Base-by-base conservation (phyloP, 345 rosid genomes). In the Boechera retrofracta region DNA sequence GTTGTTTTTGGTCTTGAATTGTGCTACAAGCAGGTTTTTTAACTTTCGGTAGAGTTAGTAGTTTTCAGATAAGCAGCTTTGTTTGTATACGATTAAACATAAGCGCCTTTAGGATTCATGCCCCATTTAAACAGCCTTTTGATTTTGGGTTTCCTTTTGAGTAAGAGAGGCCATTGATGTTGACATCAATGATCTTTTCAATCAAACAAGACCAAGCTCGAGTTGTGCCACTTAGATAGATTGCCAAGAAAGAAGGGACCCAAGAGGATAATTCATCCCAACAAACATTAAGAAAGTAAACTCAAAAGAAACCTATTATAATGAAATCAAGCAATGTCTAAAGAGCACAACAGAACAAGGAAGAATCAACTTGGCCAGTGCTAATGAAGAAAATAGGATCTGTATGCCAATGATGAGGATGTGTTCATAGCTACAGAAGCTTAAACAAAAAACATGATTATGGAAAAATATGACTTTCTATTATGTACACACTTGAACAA, bases 71-170 rank as follows among this genome's bases (percentile, higher is more conserved):
- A 44, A 51, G 69, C 69, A 76, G 55, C 63, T 69, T 42, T 63
- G 64, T 62, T 69, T 71, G 76, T 77, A 71, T 63, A 70, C 76
- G 1, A 77, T 77, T 64, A 45, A 64, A 64, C 81, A 71, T 26
- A 63, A 77, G 60, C 59, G 29, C 69, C 49, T 45, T 52, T 28
- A 70, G 76, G 44, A 33, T 54, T 70, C 39, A 54, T 61, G 55
- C 49, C 33, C 35, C 13, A 24, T 35, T 31, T 51, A 6, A 31
- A 42, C 32, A 56, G 45, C 62, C 63, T 76, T 41, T 15, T 41
- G 31, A 12, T 60, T 51, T 61, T 38, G n/a, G 63, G 62, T 51
- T 69, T 38, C n/a, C 41, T 54, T 42, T 39, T 44, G 49, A 54
- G 63, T 47, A 21, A 33, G 35, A 15, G 36, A 42, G 44, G 45